phyloP scores from a whole-genome alignment of 2,329 filamentous ascomycete species.

The Blastomyces gilchristii region DNA sequence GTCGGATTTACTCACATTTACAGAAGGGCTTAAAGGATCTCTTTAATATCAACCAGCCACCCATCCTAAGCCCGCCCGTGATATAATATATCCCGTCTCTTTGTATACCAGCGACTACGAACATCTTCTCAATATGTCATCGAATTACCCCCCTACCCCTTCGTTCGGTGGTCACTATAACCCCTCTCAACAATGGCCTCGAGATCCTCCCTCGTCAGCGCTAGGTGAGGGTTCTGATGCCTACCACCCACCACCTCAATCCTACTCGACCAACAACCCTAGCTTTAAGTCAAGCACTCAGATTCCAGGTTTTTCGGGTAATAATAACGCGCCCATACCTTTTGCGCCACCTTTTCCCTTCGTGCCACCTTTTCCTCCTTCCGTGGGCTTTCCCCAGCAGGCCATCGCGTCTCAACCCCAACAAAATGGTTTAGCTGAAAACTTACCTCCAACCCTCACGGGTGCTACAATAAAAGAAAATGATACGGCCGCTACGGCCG shows the following conservation, averaged over 20 bases:
- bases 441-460: neutral
- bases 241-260: slow-evolving; percentile 20
- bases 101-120: neutral
- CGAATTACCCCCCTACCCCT: slow-evolving; percentile 38
- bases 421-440: neutral
- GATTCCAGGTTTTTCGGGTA: slow-evolving; percentile 24
- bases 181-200: slow-evolving; percentile 31
- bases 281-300: slow-evolving; percentile 22
- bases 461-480: neutral
- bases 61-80: neutral
- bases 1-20: neutral
- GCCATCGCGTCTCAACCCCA: neutral
- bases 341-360: slow-evolving; percentile 24
- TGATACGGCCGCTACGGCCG: neutral
- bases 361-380: slow-evolving; percentile 24
- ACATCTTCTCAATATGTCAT: slow-evolving; percentile 27
- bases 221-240: slow-evolving; percentile 22
- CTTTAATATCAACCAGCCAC: neutral
- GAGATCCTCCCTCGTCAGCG: slow-evolving; percentile 18
- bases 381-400: slow-evolving; percentile 14
- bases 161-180: slow-evolving; percentile 32
- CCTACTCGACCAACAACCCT: slow-evolving; percentile 19
- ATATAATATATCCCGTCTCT: slow-evolving; percentile 9
- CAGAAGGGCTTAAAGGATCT: neutral
- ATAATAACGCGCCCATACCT: slow-evolving; percentile 21